Base-by-base conservation (phyloP, 495 filamentous ascomycete species). In the Penicillium cataractarum region DNA sequence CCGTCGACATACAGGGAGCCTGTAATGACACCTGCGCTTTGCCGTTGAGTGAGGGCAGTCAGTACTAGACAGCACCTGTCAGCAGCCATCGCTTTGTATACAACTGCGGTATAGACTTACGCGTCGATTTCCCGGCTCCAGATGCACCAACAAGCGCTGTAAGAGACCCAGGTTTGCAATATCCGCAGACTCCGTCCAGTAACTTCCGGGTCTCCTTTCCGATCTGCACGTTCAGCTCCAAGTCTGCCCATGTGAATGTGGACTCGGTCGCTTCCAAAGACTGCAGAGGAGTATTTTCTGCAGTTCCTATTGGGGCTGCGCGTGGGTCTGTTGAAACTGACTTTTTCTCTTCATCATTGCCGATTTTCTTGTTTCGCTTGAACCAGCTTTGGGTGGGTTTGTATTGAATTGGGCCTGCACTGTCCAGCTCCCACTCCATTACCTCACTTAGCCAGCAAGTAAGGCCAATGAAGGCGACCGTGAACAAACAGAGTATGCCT, bases 61-160 rank as follows among this genome's bases (percentile, higher is more conserved):
- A 95, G 76, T n/a, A 94, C 74, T 75, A 40, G 1, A 55, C 17
- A 54, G 32, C 0, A 32, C 9, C 53, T 60, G 55, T 53, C 42
- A 39, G 27, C 40, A 15, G 42, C 42, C n/a, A 35, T 55, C 21
- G 51, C 32, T 17, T 19, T 44, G 48, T 4, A 24, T 46, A 19
- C 10, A 21, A 19, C 6, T 31, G n/a, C 19, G 0, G 44, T 27
- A 42, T 13, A 17, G 22, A 51, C 74, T 65, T 65, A 76, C 97
- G 95, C 0, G 91, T 94, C 0, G 92, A 93, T 71, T 94, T 94
- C 35, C 92, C 92, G 17, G 92, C 92, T 17, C 92, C 92, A 17
- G 89, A 92, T 13, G 89, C 89, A n/a, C 91, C 91, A 83, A 94
- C 92, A 6, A 94, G 77, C 6, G 91, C 92, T 17, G 92, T 96